phyloP scores from a whole-genome alignment of 148 eudicot genomes.

The Arbutus unedo region DNA sequence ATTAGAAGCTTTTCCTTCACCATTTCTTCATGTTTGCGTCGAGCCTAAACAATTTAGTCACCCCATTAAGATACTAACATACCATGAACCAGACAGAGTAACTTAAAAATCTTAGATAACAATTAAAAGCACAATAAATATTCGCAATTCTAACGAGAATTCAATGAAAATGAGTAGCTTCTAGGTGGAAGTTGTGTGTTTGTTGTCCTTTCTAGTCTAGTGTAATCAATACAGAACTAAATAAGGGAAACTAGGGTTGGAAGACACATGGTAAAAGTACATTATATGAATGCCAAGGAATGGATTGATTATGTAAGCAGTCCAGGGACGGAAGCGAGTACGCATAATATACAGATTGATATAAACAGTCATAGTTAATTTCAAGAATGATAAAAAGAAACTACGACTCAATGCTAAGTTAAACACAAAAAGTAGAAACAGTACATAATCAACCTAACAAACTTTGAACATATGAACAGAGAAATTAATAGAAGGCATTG shows the following conservation, averaged over 20 bases:
- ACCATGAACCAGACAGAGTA: not conserved
- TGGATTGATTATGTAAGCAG: not conserved
- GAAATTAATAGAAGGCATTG: not conserved
- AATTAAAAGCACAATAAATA: not conserved
- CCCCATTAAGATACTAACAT: conserved; percentile 1
- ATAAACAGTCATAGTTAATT: not conserved
- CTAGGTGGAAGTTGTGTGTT: too few relatives aligned
- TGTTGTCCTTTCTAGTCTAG: too few relatives aligned
- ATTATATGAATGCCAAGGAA: not conserved
- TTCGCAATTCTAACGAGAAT: not conserved
- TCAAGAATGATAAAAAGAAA: not conserved
- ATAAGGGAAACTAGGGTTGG: not conserved
- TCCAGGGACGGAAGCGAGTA: not conserved
- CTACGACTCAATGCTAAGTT: not conserved
- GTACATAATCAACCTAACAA: not conserved
- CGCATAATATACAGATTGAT: not conserved
- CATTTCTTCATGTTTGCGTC: conserved; percentile 66
- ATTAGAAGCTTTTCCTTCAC: conserved; percentile 50
- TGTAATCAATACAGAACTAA: not conserved
- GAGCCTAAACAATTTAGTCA: conserved; percentile 32
- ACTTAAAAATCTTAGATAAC: not conserved
- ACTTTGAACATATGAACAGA: not conserved
- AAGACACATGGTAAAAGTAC: not conserved
- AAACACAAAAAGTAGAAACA: not conserved
- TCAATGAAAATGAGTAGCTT: not conserved